A percentile compares a stretch with the other conserved stretches of the same genome.
phyloP scores from a whole-genome alignment of 257 asterid genomes.

The Petrea volubilis region DNA sequence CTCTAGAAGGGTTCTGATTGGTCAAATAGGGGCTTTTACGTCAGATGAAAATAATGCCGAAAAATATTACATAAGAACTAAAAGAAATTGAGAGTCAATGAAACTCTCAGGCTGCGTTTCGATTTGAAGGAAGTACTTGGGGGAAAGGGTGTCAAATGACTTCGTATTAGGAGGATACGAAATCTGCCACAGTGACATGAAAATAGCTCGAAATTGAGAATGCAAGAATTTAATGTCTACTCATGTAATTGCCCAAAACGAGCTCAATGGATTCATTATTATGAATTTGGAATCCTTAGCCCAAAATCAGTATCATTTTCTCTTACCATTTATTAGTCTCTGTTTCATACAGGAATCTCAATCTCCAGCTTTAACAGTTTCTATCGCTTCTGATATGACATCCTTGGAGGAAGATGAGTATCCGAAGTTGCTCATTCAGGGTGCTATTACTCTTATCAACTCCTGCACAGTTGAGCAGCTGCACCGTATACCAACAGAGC shows the following conservation, averaged over 20 bases:
- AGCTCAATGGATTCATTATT: too few relatives aligned
- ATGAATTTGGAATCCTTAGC: too few relatives aligned
- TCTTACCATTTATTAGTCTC: conserved; percentile 51
- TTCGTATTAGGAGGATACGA: too few relatives aligned
- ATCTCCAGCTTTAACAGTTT: conserved; percentile 29
- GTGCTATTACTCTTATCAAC: conserved; percentile 55
- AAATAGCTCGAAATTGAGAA: too few relatives aligned
- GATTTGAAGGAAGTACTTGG: neutral
- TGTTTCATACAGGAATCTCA: conserved; percentile 58
- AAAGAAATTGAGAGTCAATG: neutral
- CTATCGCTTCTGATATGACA: conserved; percentile 28
- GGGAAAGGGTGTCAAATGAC: too few relatives aligned
- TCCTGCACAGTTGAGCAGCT: conserved; percentile 56
- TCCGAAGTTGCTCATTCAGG: conserved; percentile 45
- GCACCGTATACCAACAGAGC: conserved; percentile 39
- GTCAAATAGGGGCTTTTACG: neutral
- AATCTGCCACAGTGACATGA: too few relatives aligned
- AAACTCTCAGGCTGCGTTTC: neutral
- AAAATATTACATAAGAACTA: too few relatives aligned
- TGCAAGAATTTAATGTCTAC: too few relatives aligned
- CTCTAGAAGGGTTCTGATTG: neutral
- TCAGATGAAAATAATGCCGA: neutral
- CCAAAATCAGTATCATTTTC: neutral
- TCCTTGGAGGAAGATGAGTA: conserved; percentile 42
- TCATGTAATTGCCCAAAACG: too few relatives aligned